These are phyloP conservation scores for Citrullus mucosospermus DNA, from an alignment of 306 rosid genomes.

Conservation along the genomic window DNA sequence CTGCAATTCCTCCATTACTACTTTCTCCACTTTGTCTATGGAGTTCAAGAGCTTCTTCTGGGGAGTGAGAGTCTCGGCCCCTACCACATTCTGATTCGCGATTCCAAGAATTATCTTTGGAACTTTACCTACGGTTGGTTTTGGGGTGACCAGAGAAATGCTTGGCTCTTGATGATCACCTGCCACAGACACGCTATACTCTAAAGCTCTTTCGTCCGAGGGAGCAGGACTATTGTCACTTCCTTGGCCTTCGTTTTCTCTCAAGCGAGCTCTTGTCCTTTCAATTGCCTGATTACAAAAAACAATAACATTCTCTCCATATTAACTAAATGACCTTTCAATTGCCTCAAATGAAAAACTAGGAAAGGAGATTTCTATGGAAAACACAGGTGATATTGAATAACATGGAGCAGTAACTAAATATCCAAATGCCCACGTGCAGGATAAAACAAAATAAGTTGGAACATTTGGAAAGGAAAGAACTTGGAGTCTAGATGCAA, in stretches of 20 bases:
- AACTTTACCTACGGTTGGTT: slow-evolving; percentile 21
- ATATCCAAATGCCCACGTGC: not conserved
- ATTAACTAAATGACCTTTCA: slow-evolving; percentile 23
- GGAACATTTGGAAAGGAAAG: not conserved
- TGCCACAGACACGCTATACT: slow-evolving; percentile 5
- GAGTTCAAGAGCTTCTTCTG: slow-evolving; percentile 66
- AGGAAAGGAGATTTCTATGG: not conserved
- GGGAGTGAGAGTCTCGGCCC: slow-evolving; percentile 40
- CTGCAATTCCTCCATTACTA: slow-evolving; percentile 49
- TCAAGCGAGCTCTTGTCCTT: slow-evolving; percentile 48
- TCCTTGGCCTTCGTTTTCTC: slow-evolving; percentile 30
- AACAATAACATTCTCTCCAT: not conserved
- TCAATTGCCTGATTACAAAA: slow-evolving; percentile 43
- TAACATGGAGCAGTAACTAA: not conserved
- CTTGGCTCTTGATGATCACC: slow-evolving; percentile 23
- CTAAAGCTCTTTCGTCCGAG: slow-evolving; percentile 13
- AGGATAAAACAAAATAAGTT: not conserved
- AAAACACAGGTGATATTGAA: not conserved
- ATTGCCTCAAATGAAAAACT: slow-evolving; percentile 33
- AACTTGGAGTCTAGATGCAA: not conserved
- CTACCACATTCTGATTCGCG: slow-evolving; percentile 21
- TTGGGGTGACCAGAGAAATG: slow-evolving; percentile 17
- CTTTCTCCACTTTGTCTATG: slow-evolving; percentile 56
- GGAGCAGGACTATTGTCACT: slow-evolving; percentile 12
- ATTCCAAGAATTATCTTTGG: slow-evolving; percentile 33